Base-by-base conservation (phyloP, 345 rosid species). In the Aquilaria yunnanensis region DNA sequence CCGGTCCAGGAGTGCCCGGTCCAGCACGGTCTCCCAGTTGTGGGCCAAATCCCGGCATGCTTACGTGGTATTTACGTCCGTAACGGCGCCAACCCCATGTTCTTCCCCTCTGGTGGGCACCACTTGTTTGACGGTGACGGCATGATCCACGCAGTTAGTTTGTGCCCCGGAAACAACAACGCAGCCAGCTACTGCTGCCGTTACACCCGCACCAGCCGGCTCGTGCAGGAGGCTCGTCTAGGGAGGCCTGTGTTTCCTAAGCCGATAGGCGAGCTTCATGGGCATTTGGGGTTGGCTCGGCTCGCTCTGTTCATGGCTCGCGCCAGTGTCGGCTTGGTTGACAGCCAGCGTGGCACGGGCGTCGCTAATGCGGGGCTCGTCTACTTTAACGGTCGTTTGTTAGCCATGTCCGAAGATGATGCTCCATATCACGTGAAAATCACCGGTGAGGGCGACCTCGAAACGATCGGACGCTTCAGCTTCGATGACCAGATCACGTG, bases 91-190 rank as follows among this genome's bases (percentile, higher is more conserved):
- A 91, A 91, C 54, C 97, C 93, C 37, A 64, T 75, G 73, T 74
- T 77, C 46, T 59, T 60, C 2, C 96, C 96, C 43, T 61, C 70
- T 13, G 84, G 76, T 7, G 89, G 93, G 14, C 83, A 86, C 74
- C 97, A 88, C 72, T 64, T 88, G 2, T 88, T 91, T 54, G 97
- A 88, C 48, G 94, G 96, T 46, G 96, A 91, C 64, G 97, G 94
- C 34, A 91, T 88, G 96, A 63, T 91, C 51, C 97, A 91, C 67
- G 96, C 96, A 8, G 82, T 91, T 32, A 74, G 60, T 3, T 71
- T 91, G 37, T 74, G 68, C 55, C 5, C 12, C 3, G 74, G 61
- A 12, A 78, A 74, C 59, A 45, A 54, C 13, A 9, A 9, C 43
- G 43, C 23, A 23, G 93, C 88, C 47, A 75, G 86, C 62, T 86